phyloP scores from a whole-genome alignment of 768 basidiomycete species.

The Lactarius sp. region DNA sequence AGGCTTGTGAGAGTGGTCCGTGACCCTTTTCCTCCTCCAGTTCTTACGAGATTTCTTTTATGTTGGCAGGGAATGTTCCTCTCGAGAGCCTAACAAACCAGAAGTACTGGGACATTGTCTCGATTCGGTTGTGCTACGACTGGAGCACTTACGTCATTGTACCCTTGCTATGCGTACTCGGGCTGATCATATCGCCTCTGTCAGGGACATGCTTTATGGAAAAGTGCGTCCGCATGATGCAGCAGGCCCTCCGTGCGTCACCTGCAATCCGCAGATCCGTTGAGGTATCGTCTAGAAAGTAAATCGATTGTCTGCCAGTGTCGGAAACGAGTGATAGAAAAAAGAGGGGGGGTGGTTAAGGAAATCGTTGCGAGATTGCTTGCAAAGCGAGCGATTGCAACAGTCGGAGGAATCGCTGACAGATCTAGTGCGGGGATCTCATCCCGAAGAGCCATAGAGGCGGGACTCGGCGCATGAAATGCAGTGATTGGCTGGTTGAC shows the following conservation, averaged over 20 bases:
- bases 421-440: too few species aligned
- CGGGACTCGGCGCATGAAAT: too few species aligned
- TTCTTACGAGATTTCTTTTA: constrained; percentile 95
- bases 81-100: constrained; percentile 84
- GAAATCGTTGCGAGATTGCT: too few species aligned
- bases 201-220: constrained; percentile 79
- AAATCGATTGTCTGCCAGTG: too few species aligned
- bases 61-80: constrained; percentile 83
- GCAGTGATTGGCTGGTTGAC: background rate
- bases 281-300: too few species aligned
- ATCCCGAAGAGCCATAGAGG: too few species aligned
- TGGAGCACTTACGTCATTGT: constrained; percentile 71
- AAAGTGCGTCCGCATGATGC: constrained; percentile 94
- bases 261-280: constrained; percentile 52
- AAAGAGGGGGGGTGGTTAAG: too few species aligned
- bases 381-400: too few species aligned
- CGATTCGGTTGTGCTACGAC: constrained; percentile 92
- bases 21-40: constrained; percentile 36
- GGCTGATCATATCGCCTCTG: constrained; percentile 18
- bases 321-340: too few species aligned
- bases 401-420: too few species aligned
- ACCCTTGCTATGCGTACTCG: background rate
- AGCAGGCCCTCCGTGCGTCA: constrained; percentile 69
- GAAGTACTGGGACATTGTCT: constrained; percentile 88
- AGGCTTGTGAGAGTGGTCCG: background rate